Evolutionary conservation across 164 flowering plant species (phyloP).

Genomic region (Stephania cephalantha): DNA sequence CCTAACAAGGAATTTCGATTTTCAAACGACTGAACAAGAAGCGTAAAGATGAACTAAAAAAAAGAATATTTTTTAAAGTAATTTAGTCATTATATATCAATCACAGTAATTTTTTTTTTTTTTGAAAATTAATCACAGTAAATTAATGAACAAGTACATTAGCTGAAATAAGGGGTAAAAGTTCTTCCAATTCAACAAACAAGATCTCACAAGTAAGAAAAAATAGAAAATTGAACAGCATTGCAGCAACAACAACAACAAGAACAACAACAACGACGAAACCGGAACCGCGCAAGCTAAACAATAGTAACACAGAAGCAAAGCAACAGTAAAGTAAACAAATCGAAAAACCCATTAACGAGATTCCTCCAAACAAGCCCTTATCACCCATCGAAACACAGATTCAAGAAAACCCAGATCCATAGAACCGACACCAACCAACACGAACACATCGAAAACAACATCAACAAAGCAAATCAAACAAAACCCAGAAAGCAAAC

Average conservation of each 20-base stretch:
- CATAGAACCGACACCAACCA: not conserved
- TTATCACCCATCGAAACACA: not conserved
- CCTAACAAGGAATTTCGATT: not conserved
- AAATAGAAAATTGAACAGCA: not conserved
- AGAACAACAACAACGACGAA: too few relatives aligned
- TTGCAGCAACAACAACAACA: not conserved
- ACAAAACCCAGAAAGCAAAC: conserved; percentile 6
- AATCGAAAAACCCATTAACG: not conserved
- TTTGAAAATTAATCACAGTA: not conserved
- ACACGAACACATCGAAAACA: conserved; percentile 4
- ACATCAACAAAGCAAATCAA: conserved; percentile 6
- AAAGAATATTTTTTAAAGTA: not conserved
- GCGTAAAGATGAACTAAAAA: not conserved
- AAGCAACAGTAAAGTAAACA: not conserved
- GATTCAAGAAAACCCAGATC: not conserved
- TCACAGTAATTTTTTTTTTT: too few relatives aligned
- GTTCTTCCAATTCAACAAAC: not conserved
- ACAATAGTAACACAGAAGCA: not conserved
- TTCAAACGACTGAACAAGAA: not conserved
- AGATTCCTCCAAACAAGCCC: not conserved
- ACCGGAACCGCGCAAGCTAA: conserved; percentile 4
- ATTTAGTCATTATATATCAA: not conserved
- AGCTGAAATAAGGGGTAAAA: conserved; percentile 1
- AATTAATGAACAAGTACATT: not conserved
- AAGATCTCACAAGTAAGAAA: not conserved